Base-by-base conservation (phyloP, 2,329 filamentous ascomycete genomes). In the Stachybotrys chartarum region DNA sequence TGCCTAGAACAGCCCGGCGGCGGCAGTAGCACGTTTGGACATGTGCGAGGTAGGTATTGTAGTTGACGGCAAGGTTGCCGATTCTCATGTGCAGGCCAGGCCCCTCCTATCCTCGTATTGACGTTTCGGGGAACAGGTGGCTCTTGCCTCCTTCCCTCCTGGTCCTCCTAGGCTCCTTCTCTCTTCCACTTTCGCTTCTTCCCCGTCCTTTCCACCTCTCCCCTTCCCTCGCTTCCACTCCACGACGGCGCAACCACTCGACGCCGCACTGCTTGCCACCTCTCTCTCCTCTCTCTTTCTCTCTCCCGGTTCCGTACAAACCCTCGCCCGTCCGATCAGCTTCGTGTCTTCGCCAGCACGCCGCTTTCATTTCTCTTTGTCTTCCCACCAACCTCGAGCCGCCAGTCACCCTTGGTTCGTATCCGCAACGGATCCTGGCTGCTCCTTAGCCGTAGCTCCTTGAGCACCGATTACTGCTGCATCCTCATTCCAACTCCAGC, bases 131-230 rank as follows among this genome's bases (percentile, higher is more conserved):
- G 14, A 30, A 30, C 51, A 52, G 55, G 55, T 61, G 30, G 56
- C 50, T 54, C 48, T 56, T 57, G 50, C 51, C 50, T 14, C 12
- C n/a, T 17, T 44, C 24, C 30, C 30, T 31, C 32, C 42, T 42
- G 8, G 14, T 24, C 45, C 16, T 42, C 50, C 46, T 44, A 55
- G 53, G 48, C 49, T 55, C 50, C 49, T 24, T 48, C 56, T 52
- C 52, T 47, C 32, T 39, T 59, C 32, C 39, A 46, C 55, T 47
- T 44, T 44, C 51, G 44, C 55, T 39, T 57, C 56, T 56, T 46
- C 54, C 51, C 32, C 53, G 48, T 50, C 54, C 51, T 51, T 35
- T 56, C 51, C 18, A 58, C 53, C 55, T 56, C 54, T n/a, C 56
- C 45, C 31, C 44, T 53, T 56, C 52, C 54, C 48, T 50, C 49